Evolutionary conservation across 2,329 filamentous ascomycete species (phyloP), one percentile per base, ranked within the genome.

Genomic region (Dactylellina sp.): DNA sequence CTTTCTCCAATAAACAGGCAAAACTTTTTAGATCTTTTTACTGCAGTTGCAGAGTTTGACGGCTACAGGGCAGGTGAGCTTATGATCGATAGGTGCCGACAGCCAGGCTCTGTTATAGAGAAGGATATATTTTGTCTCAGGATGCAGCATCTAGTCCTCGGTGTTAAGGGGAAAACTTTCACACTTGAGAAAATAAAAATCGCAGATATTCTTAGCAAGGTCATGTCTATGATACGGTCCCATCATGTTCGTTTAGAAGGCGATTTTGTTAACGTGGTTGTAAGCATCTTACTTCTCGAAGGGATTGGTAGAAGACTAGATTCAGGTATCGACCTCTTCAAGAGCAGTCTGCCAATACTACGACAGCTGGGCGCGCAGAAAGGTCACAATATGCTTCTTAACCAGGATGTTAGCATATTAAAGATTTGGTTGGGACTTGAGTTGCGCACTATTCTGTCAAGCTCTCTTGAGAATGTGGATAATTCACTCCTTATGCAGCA

Each of bases 221-320:
- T 98, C 0, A 84, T 99, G 47, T 86, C 86, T 71, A 97, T 99
- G 93, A 95, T 99, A 28, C 88, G 95, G 63, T 84, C 85, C 7
- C 95, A 99, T 80, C 95, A 99, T 80, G 95, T 99, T 2, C 87
- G 95, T 7, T 86, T 99, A 56, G 95, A 99, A 81, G 95, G 95
- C 7, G 95, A 99, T 80, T 99, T 98, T 80, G 93, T 99, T 80
- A 99, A 99, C 79, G 95, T 99, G 2, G 94, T 99, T 28, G 90
- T 99, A 70, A 96, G 92, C 71, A 97, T 98, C 60, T 83, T 99
- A 35, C 85, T 99, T 1, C 85, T 99, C 0, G 95, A 99, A 80
- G 95, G 95, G 5, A 99, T 98, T 79, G 95, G 95, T 0, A 87
- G 95, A 75, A 92, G 86, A 71, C 83, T 99, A 14, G 90, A 98